Conservation (phyloP, 768 basidiomycete species). For the Lactifluus echinatus region DNA sequence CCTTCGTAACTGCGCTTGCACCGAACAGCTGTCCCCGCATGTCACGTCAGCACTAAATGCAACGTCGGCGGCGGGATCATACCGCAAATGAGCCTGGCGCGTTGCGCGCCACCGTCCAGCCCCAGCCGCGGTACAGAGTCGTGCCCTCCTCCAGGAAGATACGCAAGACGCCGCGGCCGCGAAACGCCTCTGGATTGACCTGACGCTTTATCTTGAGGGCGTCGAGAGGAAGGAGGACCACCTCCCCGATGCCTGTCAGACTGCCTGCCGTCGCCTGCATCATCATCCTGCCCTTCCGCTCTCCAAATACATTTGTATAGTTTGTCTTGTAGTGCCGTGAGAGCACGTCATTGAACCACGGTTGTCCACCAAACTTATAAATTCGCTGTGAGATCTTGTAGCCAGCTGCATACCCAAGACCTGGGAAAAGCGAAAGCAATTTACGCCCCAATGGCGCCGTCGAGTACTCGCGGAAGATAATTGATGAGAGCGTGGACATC, state of each 20-base stretch:
- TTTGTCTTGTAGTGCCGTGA: conserved; percentile 68
- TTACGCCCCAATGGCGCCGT: conserved; percentile 55
- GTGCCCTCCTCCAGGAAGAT: conserved; percentile 91
- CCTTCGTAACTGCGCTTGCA: conserved; percentile 90
- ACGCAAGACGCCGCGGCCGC: conserved; percentile 81
- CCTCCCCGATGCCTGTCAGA: conserved; percentile 84
- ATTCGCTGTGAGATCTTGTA: conserved; percentile 93
- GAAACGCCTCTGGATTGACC: conserved; percentile 97
- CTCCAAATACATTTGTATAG: conserved; percentile 82
- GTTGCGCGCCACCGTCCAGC: conserved; percentile 97
- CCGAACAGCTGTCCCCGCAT: conserved; percentile 76
- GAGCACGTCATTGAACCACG: conserved; percentile 93
- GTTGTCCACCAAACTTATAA: conserved; percentile 98
- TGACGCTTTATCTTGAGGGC: conserved; percentile 98
- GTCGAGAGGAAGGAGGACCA: conserved; percentile 92
- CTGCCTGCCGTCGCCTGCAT: conserved; percentile 90
- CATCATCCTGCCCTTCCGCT: conserved; percentile 92
- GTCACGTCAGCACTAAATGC: not conserved
- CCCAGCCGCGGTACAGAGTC: conserved; percentile 93
- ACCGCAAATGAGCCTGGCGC: conserved; percentile 95
- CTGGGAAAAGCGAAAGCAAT: conserved; percentile 92
- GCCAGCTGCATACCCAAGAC: conserved; percentile 94
- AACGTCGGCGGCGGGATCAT: conserved; percentile 24
- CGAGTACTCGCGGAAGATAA: conserved; percentile 86
- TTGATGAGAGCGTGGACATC: conserved; percentile 49